These are phyloP conservation scores for Neonectria hederae DNA, from an alignment of 2,329 filamentous ascomycete genomes.

Conservation along the genomic window DNA sequence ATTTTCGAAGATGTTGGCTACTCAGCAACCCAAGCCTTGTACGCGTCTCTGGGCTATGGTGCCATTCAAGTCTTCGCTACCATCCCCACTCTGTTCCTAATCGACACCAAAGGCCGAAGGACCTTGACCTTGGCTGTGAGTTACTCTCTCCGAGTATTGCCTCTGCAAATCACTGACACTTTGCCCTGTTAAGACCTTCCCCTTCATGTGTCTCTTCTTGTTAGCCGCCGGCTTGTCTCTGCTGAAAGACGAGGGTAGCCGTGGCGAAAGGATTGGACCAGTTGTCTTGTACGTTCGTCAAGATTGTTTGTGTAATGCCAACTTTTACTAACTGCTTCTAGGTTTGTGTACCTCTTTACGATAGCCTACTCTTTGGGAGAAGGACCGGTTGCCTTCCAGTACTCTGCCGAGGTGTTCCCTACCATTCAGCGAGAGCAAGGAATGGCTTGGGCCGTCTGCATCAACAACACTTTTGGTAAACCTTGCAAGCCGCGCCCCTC, in stretches of 20 bases:
- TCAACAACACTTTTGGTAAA: conserved; percentile 46
- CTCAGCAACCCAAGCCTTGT: conserved; percentile 40
- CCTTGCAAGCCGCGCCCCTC: neutral
- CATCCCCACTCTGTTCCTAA: conserved; percentile 42
- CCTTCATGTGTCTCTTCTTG: conserved; percentile 46
- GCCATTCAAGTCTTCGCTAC: conserved; percentile 46
- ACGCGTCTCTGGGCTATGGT: conserved; percentile 46
- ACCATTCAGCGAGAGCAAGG: conserved; percentile 51
- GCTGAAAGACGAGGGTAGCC: conserved; percentile 36
- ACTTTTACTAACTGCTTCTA: conserved; percentile 14
- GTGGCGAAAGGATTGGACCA: conserved; percentile 41
- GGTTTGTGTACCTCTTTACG: conserved; percentile 50
- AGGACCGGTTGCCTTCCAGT: conserved; percentile 51
- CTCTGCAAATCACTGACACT: neutral
- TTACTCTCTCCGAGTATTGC: rapidly evolving
- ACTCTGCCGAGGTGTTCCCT: conserved; percentile 52
- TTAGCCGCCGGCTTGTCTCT: conserved; percentile 47
- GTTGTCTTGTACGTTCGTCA: conserved; percentile 36
- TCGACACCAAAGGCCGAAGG: conserved; percentile 40
- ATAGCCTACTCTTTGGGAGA: conserved; percentile 50
- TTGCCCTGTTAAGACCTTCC: conserved; percentile 42
- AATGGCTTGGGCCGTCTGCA: conserved; percentile 52
- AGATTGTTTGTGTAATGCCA: neutral
- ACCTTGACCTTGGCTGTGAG: conserved; percentile 36
- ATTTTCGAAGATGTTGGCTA: conserved; percentile 42